Evolutionary conservation across 2,329 filamentous ascomycete genomes (phyloP).

Genomic region (Epichloe hybrida): DNA sequence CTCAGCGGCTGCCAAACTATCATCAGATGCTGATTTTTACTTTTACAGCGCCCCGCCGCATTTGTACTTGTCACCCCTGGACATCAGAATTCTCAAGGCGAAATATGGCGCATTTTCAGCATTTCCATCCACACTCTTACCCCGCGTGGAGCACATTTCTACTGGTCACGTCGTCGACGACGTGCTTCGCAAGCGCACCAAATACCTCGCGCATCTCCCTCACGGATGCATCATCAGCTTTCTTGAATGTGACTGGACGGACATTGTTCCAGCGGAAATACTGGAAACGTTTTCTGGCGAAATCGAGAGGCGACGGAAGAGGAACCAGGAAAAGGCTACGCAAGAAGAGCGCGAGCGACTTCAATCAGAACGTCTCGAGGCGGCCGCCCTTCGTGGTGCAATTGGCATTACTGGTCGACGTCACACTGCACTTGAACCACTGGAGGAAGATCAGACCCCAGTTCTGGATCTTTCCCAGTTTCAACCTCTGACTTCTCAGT

Average conservation of each 20-base stretch:
- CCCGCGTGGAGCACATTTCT: conserved; percentile 78
- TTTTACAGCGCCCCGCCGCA: conserved; percentile 84
- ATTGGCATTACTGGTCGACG: conserved; percentile 22
- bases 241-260: conserved; percentile 89
- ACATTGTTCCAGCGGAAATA: conserved; percentile 63
- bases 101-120: conserved; percentile 71
- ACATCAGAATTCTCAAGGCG: conserved; percentile 83
- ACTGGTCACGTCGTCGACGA: conserved; percentile 82
- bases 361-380: conserved; percentile 68
- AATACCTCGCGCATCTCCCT: conserved; percentile 77
- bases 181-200: conserved; percentile 65
- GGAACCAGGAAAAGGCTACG: conserved; percentile 68
- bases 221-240: conserved; percentile 86
- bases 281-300: conserved; percentile 66
- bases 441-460: conserved; percentile 25
- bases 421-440: conserved; percentile 17
- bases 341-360: conserved; percentile 77
- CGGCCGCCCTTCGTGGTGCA: conserved; percentile 48
- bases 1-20: conserved; percentile 9
- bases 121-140: conserved; percentile 77
- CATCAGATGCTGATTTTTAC: conserved; percentile 47
- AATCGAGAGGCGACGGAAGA: conserved; percentile 61
- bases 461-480: conserved; percentile 48
- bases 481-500: conserved; percentile 41
- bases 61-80: conserved; percentile 77